Evolutionary conservation across 2,329 filamentous ascomycete genomes (phyloP).

Genomic region (Lasiodiplodia hormozganensis): DNA sequence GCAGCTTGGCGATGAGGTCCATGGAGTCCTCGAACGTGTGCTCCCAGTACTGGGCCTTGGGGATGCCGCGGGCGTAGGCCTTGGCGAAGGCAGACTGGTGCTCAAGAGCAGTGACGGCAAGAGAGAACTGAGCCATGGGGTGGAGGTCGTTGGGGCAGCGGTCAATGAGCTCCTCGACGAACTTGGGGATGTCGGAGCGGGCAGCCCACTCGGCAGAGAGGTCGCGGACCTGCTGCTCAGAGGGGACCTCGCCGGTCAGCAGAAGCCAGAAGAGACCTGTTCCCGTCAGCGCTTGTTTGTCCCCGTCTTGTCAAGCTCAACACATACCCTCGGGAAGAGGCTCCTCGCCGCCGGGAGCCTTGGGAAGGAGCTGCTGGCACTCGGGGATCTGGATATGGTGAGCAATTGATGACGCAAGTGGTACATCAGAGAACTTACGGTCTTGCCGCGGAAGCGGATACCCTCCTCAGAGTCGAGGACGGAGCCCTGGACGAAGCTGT

Average conservation of each 20-base stretch:
- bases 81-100: conserved; percentile 97
- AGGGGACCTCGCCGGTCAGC: conserved; percentile 95
- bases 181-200: conserved; percentile 95
- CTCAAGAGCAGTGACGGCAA: conserved; percentile 97
- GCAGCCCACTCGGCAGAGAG: conserved; percentile 99
- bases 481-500: conserved; percentile 66
- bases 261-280: conserved; percentile 98
- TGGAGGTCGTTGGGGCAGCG: conserved; percentile 98
- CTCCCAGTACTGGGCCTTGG: conserved; percentile 99
- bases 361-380: conserved; percentile 96
- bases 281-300: conserved; percentile 30
- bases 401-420: conserved; percentile 33
- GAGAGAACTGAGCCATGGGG: conserved; percentile 99
- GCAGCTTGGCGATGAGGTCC: conserved; percentile 99
- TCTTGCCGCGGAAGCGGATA: conserved; percentile 99
- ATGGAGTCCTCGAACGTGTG: conserved; percentile 99
- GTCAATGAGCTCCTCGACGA: conserved; percentile 99
- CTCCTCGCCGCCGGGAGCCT: conserved; percentile 95
- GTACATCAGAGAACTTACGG: conserved; percentile 55
- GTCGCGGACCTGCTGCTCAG: conserved; percentile 97
- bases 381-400: conserved; percentile 75
- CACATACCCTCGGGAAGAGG: conserved; percentile 85
- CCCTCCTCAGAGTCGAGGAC: conserved; percentile 98
- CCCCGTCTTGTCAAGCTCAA: not conserved
- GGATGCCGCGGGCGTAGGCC: conserved; percentile 98